Evolutionary conservation across 2,329 filamentous ascomycete species (phyloP).

Genomic region (Cladophialophora yegresii): DNA sequence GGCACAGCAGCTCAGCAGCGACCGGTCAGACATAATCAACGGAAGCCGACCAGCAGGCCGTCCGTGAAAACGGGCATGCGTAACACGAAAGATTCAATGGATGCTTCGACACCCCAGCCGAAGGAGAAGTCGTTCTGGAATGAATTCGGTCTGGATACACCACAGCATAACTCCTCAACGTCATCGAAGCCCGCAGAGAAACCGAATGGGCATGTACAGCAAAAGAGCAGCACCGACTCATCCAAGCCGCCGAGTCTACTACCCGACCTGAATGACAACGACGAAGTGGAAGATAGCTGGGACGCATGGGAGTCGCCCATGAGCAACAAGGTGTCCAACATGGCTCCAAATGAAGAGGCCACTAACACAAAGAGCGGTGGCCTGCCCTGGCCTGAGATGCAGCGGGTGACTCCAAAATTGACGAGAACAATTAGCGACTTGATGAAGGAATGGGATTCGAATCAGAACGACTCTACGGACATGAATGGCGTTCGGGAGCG

Average conservation of each 20-base stretch:
- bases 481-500: background rate
- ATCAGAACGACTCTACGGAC: conserved; percentile 3
- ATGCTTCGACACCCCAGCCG: conserved; percentile 31
- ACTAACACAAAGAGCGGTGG: conserved; percentile 1
- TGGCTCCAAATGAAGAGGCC: background rate
- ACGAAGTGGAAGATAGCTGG: conserved; percentile 56
- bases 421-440: conserved; percentile 80
- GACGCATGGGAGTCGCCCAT: conserved; percentile 58
- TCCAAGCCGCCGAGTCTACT: conserved; percentile 34
- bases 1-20: conserved; percentile 42
- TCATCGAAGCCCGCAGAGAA: conserved; percentile 35
- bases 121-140: conserved; percentile 53
- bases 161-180: conserved; percentile 41
- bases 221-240: conserved; percentile 31
- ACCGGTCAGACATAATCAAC: conserved; percentile 39
- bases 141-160: conserved; percentile 54
- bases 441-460: conserved; percentile 81
- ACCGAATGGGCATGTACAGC: conserved; percentile 22
- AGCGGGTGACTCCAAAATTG: conserved; percentile 72
- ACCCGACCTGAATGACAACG: conserved; percentile 37
- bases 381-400: conserved; percentile 67
- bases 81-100: background rate
- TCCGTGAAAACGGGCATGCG: conserved; percentile 38
- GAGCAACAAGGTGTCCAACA: conserved; percentile 7
- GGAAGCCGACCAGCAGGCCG: conserved; percentile 47